Evolutionary conservation across 805 yeast genomes (phyloP).

Genomic region (Metschnikowia cerradonensis): DNA sequence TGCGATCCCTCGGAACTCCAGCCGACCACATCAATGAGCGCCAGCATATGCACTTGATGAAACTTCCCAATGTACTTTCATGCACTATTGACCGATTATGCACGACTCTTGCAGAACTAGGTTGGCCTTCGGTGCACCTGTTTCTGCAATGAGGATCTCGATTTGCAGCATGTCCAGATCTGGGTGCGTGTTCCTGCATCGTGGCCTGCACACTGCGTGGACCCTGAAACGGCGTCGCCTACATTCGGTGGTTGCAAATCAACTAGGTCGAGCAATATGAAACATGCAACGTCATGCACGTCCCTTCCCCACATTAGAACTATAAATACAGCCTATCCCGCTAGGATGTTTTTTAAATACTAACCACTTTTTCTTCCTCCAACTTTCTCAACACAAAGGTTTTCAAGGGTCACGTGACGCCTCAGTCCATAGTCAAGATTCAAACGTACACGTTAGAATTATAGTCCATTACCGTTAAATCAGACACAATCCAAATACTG

Average conservation of each 20-base stretch:
- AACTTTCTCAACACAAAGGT: too few species aligned
- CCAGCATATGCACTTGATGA: too few species aligned
- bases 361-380: too few species aligned
- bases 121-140: not conserved
- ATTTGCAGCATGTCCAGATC: not conserved
- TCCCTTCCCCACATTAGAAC: not conserved
- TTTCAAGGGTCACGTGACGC: too few species aligned
- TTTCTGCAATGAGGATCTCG: not conserved
- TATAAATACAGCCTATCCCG: not conserved
- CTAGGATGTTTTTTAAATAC: too few species aligned
- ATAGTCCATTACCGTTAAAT: too few species aligned
- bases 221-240: not conserved
- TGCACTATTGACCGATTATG: not conserved
- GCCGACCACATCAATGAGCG: not conserved
- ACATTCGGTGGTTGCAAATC: not conserved
- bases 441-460: too few species aligned
- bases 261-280: not conserved
- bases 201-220: not conserved
- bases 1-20: not conserved
- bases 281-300: not conserved
- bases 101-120: not conserved
- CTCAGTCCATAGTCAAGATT: too few species aligned
- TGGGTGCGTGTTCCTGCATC: not conserved
- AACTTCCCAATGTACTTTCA: too few species aligned
- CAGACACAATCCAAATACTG: too few species aligned